Conservation (phyloP, 2,329 filamentous ascomycete genomes). For the Mollisiaceae sp. region DNA sequence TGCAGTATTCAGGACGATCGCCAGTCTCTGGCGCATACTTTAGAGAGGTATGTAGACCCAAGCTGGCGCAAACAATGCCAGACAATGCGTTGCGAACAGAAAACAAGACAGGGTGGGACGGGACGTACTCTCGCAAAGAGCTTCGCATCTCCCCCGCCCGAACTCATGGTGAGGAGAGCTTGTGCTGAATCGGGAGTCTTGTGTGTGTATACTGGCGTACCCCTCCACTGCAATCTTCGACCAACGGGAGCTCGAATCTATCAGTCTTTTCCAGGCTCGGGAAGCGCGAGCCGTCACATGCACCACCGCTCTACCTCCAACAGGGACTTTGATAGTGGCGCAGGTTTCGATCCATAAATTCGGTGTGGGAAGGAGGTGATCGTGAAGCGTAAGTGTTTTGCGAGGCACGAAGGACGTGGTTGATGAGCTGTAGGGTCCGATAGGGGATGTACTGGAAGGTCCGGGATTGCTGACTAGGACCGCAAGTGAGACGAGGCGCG, state of each 20-base stretch:
- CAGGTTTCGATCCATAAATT: conserved; percentile 35
- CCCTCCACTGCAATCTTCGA: conserved; percentile 37
- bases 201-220: conserved; percentile 28
- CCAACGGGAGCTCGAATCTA: conserved; percentile 37
- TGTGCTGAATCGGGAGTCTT: conserved; percentile 17
- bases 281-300: conserved; percentile 37
- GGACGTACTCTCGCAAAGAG: conserved; percentile 92
- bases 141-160: conserved; percentile 91
- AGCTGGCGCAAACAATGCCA: not conserved
- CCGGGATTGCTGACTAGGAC: conserved; percentile 27
- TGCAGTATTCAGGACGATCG: not conserved
- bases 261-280: conserved; percentile 29
- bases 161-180: conserved; percentile 40
- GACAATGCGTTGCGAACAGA: conserved; percentile 16
- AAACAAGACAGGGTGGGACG: conserved; percentile 34
- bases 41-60: not conserved
- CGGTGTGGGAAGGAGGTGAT: conserved; percentile 18
- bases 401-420: conserved; percentile 18
- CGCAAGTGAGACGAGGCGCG: conserved; percentile 14
- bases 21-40: not conserved
- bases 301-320: conserved; percentile 35
- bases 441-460: conserved; percentile 27
- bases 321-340: conserved; percentile 27
- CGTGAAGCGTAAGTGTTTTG: conserved; percentile 18
- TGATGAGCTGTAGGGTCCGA: conserved; percentile 22